Percentiles rank a stretch among this genome's conserved stretches.
Evolutionary conservation across 257 asterid species (phyloP).

Genomic region (Solanum etuberosum): DNA sequence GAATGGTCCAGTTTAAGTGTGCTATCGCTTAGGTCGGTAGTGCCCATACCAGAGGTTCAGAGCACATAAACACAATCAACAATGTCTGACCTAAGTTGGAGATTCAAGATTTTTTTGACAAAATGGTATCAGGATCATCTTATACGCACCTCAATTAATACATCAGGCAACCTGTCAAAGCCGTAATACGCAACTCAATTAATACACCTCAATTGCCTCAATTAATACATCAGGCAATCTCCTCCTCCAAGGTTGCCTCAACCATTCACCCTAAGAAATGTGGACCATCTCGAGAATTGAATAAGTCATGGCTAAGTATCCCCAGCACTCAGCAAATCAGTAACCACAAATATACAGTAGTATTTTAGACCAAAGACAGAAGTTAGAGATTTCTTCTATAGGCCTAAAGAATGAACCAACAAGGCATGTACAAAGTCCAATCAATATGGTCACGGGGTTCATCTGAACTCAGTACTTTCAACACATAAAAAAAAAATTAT

Average conservation of each 20-base stretch:
- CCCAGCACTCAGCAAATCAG: neutral
- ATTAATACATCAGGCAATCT: neutral
- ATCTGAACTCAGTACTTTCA: neutral
- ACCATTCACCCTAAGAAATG: neutral
- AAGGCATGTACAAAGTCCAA: neutral
- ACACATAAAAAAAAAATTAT: neutral
- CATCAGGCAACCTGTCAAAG: neutral
- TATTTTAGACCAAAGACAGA: neutral
- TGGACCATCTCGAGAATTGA: neutral
- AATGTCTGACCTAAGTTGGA: neutral
- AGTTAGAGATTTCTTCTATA: neutral
- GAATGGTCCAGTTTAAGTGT: neutral
- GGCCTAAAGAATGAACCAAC: neutral
- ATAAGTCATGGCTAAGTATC: neutral
- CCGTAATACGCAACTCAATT: neutral
- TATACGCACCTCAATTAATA: neutral
- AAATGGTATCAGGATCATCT: neutral
- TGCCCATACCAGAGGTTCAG: neutral
- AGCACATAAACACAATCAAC: neutral
- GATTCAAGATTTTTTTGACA: neutral
- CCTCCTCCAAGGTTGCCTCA: neutral
- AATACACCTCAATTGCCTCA: too few relatives aligned
- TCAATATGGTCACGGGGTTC: neutral
- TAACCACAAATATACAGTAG: neutral
- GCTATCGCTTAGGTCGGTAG: neutral